These are phyloP conservation scores for Hypsizygus marmoreus DNA, from an alignment of 768 basidiomycete species.

Conservation along the genomic window DNA sequence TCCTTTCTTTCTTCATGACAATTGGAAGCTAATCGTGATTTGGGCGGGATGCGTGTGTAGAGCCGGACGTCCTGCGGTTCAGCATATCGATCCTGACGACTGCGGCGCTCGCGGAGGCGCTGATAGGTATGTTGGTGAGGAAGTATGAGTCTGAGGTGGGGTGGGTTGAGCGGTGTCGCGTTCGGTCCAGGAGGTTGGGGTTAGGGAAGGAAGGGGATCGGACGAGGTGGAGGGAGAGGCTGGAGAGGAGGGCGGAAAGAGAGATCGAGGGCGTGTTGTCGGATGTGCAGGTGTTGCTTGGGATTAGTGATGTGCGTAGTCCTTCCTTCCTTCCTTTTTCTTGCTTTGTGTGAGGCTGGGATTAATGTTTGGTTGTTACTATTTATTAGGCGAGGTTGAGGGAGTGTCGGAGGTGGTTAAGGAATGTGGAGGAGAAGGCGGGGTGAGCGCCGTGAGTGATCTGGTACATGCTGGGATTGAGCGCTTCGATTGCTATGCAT, in stretches of 20 bases:
- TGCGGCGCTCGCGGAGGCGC: conserved; percentile 49
- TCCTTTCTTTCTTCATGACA: neutral
- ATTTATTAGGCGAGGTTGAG: too few relatives aligned
- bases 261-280: conserved; percentile 37
- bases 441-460: too few relatives aligned
- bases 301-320: conserved; percentile 37
- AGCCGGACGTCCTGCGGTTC: conserved; percentile 54
- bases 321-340: neutral
- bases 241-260: conserved; percentile 24
- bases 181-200: neutral
- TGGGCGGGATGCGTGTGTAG: conserved; percentile 31
- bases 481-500: too few relatives aligned
- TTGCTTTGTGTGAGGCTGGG: neutral
- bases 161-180: conserved; percentile 21
- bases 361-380: too few relatives aligned
- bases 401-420: too few relatives aligned
- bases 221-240: conserved; percentile 11
- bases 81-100: conserved; percentile 56
- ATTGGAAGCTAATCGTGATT: neutral
- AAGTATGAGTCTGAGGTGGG: conserved; percentile 35
- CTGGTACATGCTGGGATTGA: too few relatives aligned
- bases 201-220: conserved; percentile 1
- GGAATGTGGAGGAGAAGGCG: too few relatives aligned
- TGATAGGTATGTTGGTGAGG: conserved; percentile 38
- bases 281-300: conserved; percentile 37